phyloP scores from a whole-genome alignment of 805 yeast genomes.

The Candida saitoana region DNA sequence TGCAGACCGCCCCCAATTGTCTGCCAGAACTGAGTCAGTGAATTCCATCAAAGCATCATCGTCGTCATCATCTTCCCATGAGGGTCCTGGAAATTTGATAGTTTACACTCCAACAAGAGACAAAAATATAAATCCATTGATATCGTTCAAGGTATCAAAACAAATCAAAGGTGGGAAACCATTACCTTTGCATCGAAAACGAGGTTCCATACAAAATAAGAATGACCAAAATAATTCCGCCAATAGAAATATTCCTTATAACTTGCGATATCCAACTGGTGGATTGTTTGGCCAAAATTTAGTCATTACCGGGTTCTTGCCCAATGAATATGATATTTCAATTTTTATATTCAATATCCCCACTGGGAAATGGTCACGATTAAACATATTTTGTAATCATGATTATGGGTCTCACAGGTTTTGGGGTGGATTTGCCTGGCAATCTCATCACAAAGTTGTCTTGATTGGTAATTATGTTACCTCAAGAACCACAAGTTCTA shows the following conservation, averaged over 20 bases:
- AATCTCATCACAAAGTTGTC: constrained; percentile 68
- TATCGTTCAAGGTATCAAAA: constrained; percentile 33
- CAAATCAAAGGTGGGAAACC: constrained; percentile 27
- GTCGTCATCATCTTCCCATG: constrained; percentile 6
- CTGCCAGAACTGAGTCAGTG: neutral
- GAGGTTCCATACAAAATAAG: constrained; percentile 17
- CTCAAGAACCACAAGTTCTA: constrained; percentile 41
- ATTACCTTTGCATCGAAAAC: constrained; percentile 28
- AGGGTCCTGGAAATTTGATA: constrained; percentile 22
- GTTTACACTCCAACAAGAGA: constrained; percentile 30
- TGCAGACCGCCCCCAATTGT: constrained; percentile 1
- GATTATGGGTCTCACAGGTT: constrained; percentile 54
- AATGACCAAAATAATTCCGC: constrained; percentile 4
- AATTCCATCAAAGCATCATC: neutral
- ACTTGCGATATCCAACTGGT: constrained; percentile 53
- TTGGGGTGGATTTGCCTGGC: constrained; percentile 72
- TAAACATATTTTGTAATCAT: constrained; percentile 51
- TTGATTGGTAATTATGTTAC: constrained; percentile 54
- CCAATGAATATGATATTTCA: constrained; percentile 44
- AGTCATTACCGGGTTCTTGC: constrained; percentile 56
- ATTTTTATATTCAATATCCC: constrained; percentile 50
- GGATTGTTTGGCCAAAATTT: constrained; percentile 65
- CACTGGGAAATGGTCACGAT: constrained; percentile 59
- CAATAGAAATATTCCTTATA: constrained; percentile 38
- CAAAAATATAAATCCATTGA: constrained; percentile 24